Evolutionary conservation across 2,329 filamentous ascomycete species (phyloP), one percentile per base, ranked within the genome.

Genomic region (Nemania serpens): DNA sequence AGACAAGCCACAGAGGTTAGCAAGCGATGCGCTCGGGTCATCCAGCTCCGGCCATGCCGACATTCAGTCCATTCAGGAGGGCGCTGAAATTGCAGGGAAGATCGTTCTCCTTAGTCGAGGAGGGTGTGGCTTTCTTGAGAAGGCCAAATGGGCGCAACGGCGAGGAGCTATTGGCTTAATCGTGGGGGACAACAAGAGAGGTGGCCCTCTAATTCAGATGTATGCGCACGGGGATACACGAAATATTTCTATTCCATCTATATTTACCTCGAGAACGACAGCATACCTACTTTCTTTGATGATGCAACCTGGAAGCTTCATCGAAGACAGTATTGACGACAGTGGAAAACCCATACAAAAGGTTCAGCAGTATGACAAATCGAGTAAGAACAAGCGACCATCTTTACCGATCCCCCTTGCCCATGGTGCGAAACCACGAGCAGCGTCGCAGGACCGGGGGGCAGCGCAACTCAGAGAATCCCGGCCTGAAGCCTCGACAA

Each of bases 221-320:
- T 98, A 97, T 75, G 95, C 95, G n/a, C 88, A 91, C 70, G 95
- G 94, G 39, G 93, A 98, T 73, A 97, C 94, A 3, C 96, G 93
- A 36, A 97, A 97, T 71, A 86, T 98, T 66, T 92, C 92, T 0
- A 97, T 99, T 55, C 93, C 95, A 1, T 91, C 95, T 0, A 83
- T 98, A 10, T 99, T 99, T 76, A 98, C 95, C 0, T 96, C 94
- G 0, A 88, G 95, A 69, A 98, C 93, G 0, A 98, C 94, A 0
- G 95, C 95, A 1, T 94, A 97, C 74, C 82, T 99, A 13, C 82
- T 99, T 15, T 96, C 93, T 1, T 93, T 93, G 7, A 82, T 98
- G 62, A 88, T 95, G 59, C 91, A 93, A 53, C 84, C 86, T 1
- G 87, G 88, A 48, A 84, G 82, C 66, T 85, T 85, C 55, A 81